Evolutionary conservation across 306 rosid genomes (phyloP), one percentile per base, ranked within the genome.

Genomic region (Pyrus pyrifolia): DNA sequence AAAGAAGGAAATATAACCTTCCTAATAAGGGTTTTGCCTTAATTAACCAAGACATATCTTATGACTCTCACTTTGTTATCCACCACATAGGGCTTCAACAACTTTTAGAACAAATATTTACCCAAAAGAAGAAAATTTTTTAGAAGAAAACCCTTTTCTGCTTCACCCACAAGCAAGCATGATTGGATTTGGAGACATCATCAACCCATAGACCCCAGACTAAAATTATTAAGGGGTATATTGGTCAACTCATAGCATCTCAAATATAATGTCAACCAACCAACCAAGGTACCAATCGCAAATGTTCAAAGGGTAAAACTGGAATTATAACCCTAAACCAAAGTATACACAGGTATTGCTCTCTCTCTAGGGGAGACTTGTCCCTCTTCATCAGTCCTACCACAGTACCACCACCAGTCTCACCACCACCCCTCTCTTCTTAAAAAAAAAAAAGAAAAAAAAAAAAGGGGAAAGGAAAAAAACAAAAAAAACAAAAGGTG

Each of bases 401-500:
- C 89, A 72, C 73, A 38, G 30, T 75, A 87, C 88, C 81, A 49
- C 75, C 72, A 53, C 78, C 82, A 76, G 73, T 77, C 80, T 15
- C 21, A 49, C 53, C 84, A 55, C 82, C 83, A 78, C 90, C 87
- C 59, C 82, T 75, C 81, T 73, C 73, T 72, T 49, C 79, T 78
- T 65, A 63, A 58, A 42, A 40, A 85, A 71, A 79, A 75, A 53
- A 45, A 0, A 68, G 61, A n/a, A 33, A 15, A 31, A 69, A 17
- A 65, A 52, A 23, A 31, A 14, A 25, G 27, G 27, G 27, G 27
- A 25, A 25, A 25, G 27, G 27, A 6, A 58, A 44, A 49, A 81
- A 69, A 75, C 40, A 82, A 70, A 30, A 4, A 30, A 85, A 86
- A 86, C 93, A 86, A 89, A 89, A 91, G 91, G 93, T 88, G 90